phyloP scores from a whole-genome alignment of 805 yeast species.

The Candida sonorensis region DNA sequence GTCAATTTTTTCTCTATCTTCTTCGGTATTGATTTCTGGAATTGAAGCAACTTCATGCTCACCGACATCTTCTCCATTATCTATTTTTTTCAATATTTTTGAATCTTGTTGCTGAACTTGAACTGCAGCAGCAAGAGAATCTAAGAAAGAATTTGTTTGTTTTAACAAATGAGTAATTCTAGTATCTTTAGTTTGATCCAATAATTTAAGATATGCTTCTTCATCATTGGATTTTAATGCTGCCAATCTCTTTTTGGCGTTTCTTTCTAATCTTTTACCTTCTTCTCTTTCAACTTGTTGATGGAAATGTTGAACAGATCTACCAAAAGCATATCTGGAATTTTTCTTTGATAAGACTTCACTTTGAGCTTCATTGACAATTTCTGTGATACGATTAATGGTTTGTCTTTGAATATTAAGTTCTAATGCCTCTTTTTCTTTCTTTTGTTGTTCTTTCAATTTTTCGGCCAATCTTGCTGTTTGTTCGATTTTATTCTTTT shows the following conservation, averaged over 20 bases:
- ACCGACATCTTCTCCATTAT: conserved; percentile 16
- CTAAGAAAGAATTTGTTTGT: conserved; percentile 75
- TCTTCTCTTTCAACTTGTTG: conserved; percentile 65
- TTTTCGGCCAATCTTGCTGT: conserved; percentile 73
- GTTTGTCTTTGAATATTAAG: conserved; percentile 44
- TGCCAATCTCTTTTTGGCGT: conserved; percentile 82
- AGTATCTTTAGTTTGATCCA: conserved; percentile 83
- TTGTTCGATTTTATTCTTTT: conserved; percentile 63
- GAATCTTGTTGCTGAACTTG: conserved; percentile 63
- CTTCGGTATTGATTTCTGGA: conserved; percentile 20
- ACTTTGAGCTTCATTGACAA: conserved; percentile 23
- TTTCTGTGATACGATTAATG: conserved; percentile 32
- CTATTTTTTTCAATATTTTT: conserved; percentile 26
- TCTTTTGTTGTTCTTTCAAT: conserved; percentile 61
- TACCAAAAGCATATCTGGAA: conserved; percentile 25
- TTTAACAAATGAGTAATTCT: conserved; percentile 77
- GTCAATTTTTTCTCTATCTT: conserved; percentile 56
- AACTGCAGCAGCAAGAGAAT: conserved; percentile 73
- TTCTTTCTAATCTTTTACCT: conserved; percentile 64
- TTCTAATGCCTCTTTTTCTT: conserved; percentile 49
- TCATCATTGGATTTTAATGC: conserved; percentile 85
- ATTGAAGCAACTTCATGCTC: conserved; percentile 7
- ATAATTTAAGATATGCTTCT: conserved; percentile 76
- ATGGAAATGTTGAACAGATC: conserved; percentile 42
- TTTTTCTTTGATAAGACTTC: conserved; percentile 26